Evolutionary conservation across 352 stramenopile species (phyloP), one percentile per base, ranked within the genome.

Genomic region (Phytophthora pinifolia): DNA sequence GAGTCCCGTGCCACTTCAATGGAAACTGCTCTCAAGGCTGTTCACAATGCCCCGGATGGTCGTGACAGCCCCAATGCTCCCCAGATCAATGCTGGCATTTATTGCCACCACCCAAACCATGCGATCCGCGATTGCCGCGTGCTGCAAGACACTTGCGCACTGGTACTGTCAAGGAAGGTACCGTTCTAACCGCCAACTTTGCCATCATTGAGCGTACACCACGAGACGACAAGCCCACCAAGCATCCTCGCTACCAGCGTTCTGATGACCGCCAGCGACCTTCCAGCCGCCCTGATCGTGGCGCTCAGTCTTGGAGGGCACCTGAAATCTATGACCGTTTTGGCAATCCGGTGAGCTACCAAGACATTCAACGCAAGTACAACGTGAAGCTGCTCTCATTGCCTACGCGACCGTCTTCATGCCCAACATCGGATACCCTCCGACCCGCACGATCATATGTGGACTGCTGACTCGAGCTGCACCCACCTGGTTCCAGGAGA

Each of bases 401-500:
- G 46, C 27, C 3, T 61, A 49, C 18, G 44, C 49, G 6, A 50
- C 43, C 0, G 12, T 41, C 6, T 18, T 20, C 3, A 41, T 20
- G n/a, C 36, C 36, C 0, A 29, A 44, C 4, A 42, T 58, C 18
- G 46, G 43, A 54, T 30, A 0, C 20, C 6, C 31, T 6, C 22
- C 10, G 36, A 32, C 13, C 18, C 50, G 8, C 33, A 54, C 17
- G 53, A 61, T 9, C 42, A 34, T 0, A 35, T 18, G 1, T 57
- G 58, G 51, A 62, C 47, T 1, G 50, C 55, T 9, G 59, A 68
- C 34, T 59, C 45, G 0, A 38, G 44, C 1, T 67, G 37, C 15
- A 62, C 46, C 15, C 39, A 27, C 22, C 41, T 68, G 52, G 53
- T 63, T 68, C 20, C 36, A n/a, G 9, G 29, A 54, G 8, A 54